A percentile compares a stretch with the other conserved stretches of the same genome.
These are phyloP conservation scores for Herpetomonas muscarum DNA, from an alignment of 208 protist genomes.

Conservation along the genomic window DNA sequence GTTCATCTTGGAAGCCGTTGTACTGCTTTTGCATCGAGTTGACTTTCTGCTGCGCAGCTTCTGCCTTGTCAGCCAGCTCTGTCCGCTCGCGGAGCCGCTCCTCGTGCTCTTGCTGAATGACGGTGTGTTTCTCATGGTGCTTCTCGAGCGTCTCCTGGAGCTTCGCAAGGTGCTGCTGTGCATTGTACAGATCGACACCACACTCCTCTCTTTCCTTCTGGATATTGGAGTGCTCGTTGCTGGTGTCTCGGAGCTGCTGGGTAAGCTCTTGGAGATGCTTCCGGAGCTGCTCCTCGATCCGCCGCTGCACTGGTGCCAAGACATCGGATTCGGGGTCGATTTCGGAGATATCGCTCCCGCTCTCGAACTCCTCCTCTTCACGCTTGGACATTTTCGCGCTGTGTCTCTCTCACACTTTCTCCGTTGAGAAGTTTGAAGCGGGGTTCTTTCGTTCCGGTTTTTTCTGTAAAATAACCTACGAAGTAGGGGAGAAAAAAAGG, in stretches of 20 bases:
- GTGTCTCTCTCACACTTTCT: too few relatives aligned
- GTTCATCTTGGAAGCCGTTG: constrained; percentile 84
- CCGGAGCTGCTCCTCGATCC: constrained; percentile 85
- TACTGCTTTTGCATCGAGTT: constrained; percentile 88
- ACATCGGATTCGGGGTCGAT: constrained; percentile 84
- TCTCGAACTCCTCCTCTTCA: constrained; percentile 57
- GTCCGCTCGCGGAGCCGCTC: constrained; percentile 71
- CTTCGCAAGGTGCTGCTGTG: constrained; percentile 93
- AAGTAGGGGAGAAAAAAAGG: constrained; percentile 1
- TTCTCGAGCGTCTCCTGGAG: constrained; percentile 91
- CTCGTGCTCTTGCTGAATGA: constrained; percentile 73
- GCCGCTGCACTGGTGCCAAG: constrained; percentile 80
- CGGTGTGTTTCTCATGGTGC: constrained; percentile 78
- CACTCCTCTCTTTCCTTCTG: constrained; percentile 84
- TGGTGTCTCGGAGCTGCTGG: constrained; percentile 82
- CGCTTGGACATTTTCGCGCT: constrained; percentile 2
- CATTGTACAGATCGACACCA: constrained; percentile 94
- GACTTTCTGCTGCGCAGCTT: constrained; percentile 67
- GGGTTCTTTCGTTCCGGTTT: too few relatives aligned
- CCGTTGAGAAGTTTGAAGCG: too few relatives aligned
- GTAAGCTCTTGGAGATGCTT: constrained; percentile 85
- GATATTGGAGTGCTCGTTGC: constrained; percentile 68
- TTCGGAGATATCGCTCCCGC: constrained; percentile 81
- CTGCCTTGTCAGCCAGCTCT: constrained; percentile 47
- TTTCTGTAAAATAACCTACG: too few relatives aligned